Evolutionary conservation across 2,329 filamentous ascomycete genomes (phyloP).

Genomic region (Aureobasidium sp.): DNA sequence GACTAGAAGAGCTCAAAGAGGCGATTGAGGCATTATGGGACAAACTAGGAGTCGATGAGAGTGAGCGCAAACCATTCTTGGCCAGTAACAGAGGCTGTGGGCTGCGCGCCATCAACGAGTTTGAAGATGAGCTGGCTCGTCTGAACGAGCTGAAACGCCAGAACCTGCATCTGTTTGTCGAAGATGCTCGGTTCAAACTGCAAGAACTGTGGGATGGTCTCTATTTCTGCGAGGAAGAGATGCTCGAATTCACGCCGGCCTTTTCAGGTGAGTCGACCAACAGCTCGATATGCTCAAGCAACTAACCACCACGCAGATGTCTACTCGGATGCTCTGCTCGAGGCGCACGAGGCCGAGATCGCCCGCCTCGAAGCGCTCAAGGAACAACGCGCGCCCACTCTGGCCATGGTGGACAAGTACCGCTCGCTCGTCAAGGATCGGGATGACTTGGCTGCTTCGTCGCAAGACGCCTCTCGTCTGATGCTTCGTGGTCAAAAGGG

Average conservation of each 20-base stretch:
- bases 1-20: slow-evolving; percentile 64
- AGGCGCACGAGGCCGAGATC: slow-evolving; percentile 92
- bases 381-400: slow-evolving; percentile 78
- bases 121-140: slow-evolving; percentile 79
- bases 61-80: slow-evolving; percentile 77
- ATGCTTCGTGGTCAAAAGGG: slow-evolving; percentile 89
- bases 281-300: not conserved
- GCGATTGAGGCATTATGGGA: slow-evolving; percentile 86
- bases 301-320: slow-evolving; percentile 52
- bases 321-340: slow-evolving; percentile 89
- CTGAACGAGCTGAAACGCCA: slow-evolving; percentile 91
- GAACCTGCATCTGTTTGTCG: slow-evolving; percentile 91
- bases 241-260: slow-evolving; percentile 94
- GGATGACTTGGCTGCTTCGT: slow-evolving; percentile 80
- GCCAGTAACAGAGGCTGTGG: slow-evolving; percentile 86
- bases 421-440: slow-evolving; percentile 76
- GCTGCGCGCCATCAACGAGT: slow-evolving; percentile 87
- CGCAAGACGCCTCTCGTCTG: slow-evolving; percentile 87
- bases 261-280: slow-evolving; percentile 54
- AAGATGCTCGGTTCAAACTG: slow-evolving; percentile 82
- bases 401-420: slow-evolving; percentile 78
- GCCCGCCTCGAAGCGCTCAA: slow-evolving; percentile 69
- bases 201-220: slow-evolving; percentile 93
- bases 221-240: slow-evolving; percentile 95
- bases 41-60: slow-evolving; percentile 74